phyloP scores from a whole-genome alignment of 2,329 filamentous ascomycete species.

The Epichloe aotearoae region DNA sequence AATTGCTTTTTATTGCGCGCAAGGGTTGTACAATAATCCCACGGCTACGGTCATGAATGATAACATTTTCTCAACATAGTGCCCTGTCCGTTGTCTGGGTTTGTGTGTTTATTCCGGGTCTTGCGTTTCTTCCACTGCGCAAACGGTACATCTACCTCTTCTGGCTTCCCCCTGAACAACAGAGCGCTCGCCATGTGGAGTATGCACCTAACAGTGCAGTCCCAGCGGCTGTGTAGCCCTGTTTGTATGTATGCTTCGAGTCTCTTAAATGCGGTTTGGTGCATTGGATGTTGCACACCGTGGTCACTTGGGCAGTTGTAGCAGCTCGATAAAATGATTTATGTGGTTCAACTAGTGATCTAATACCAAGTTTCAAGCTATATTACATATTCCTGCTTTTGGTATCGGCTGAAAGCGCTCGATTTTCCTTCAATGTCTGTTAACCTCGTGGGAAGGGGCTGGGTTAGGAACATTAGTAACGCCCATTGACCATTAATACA shows the following conservation, averaged over 20 bases:
- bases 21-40: conserved; percentile 63
- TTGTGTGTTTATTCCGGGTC: background rate
- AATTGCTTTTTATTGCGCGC: conserved; percentile 36
- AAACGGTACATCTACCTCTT: no score
- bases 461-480: background rate
- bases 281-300: no score
- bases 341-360: background rate
- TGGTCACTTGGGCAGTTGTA: background rate
- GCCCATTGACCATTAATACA: no score
- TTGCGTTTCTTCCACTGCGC: background rate
- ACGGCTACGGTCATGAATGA: conserved; percentile 52
- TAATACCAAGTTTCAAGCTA: background rate
- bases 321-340: no score
- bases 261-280: no score
- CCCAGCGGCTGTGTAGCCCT: no score
- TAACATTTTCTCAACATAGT: background rate
- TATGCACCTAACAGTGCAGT: no score
- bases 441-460: conserved; percentile 15
- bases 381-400: background rate
- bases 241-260: no score
- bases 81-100: background rate
- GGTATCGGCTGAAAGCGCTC: no score
- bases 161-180: no score
- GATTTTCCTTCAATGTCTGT: background rate
- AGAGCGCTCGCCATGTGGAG: no score